Evolutionary conservation across 2,329 filamentous ascomycete genomes (phyloP).

Genomic region (Paracorniculantispora psalliotae): DNA sequence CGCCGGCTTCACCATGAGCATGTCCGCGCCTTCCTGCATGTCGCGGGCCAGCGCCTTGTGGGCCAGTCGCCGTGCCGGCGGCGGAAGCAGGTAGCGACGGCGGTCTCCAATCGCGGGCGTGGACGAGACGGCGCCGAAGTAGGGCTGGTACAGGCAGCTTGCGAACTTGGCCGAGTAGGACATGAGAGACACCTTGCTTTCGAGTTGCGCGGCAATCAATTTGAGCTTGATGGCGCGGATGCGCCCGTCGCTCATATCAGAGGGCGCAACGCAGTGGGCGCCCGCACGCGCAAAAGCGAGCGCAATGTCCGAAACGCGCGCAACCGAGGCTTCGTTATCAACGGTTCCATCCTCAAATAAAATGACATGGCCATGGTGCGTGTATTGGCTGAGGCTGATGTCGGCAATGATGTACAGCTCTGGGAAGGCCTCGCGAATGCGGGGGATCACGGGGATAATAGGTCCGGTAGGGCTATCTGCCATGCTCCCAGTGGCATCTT

Average conservation of each 20-base stretch:
- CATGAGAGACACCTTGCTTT: slow-evolving; percentile 1
- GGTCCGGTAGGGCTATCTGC: not conserved
- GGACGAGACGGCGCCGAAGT: not conserved
- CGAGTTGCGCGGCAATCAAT: not conserved
- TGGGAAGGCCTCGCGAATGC: not conserved
- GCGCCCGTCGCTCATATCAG: not conserved
- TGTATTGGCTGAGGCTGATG: slow-evolving; percentile 1
- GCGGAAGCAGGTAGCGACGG: not conserved
- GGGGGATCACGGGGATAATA: not conserved
- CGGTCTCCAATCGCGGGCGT: not conserved
- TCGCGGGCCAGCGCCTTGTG: not conserved
- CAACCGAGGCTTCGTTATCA: not conserved
- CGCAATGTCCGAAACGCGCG: not conserved
- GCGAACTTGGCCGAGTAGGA: slow-evolving; percentile 3
- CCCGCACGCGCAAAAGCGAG: not conserved
- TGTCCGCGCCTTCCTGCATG: not conserved
- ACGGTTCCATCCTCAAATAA: not conserved
- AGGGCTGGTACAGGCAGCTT: not conserved
- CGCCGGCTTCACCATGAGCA: slow-evolving; percentile 2
- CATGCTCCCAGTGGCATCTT: not conserved
- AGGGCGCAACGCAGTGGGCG: not conserved
- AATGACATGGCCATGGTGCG: not conserved
- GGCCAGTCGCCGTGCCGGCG: not conserved
- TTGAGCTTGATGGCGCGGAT: slow-evolving; percentile 2
- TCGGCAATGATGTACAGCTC: not conserved